These are phyloP conservation scores for Areca catechu DNA, from an alignment of 176 grass and related monocot species.

Conservation along the genomic window DNA sequence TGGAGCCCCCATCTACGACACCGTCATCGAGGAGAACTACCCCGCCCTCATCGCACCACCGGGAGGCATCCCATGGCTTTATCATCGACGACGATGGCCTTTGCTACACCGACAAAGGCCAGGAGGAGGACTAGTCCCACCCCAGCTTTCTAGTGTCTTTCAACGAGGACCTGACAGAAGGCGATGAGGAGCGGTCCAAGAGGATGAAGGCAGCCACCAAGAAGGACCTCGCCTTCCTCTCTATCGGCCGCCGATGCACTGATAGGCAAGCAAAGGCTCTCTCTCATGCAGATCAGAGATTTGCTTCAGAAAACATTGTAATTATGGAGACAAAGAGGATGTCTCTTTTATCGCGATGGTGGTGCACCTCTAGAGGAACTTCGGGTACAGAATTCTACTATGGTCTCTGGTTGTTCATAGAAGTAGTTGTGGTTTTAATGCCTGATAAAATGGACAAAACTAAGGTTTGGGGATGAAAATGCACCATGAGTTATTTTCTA, in stretches of 20 bases:
- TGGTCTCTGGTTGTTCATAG: not conserved
- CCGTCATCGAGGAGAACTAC: slow-evolving; percentile 73
- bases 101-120: slow-evolving; percentile 79
- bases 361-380: slow-evolving; percentile 78
- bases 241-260: slow-evolving; percentile 35
- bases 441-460: slow-evolving; percentile 31
- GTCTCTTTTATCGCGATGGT: slow-evolving; percentile 63
- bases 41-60: slow-evolving; percentile 66
- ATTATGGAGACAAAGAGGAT: slow-evolving; percentile 22
- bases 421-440: not conserved
- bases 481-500: no score
- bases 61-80: slow-evolving; percentile 45
- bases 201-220: slow-evolving; percentile 38
- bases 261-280: slow-evolving; percentile 51
- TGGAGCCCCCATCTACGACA: slow-evolving; percentile 94
- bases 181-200: slow-evolving; percentile 10
- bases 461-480: slow-evolving; percentile 31
- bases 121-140: slow-evolving; percentile 89
- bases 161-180: slow-evolving; percentile 43
- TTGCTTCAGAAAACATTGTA: slow-evolving; percentile 11
- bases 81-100: slow-evolving; percentile 85
- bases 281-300: slow-evolving; percentile 15
- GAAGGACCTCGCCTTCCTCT: slow-evolving; percentile 50
- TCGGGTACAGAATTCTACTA: slow-evolving; percentile 39
- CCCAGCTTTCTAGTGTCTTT: slow-evolving; percentile 35